Conservation (phyloP, 305 asterid species). For the Plantago coronopus region DNA sequence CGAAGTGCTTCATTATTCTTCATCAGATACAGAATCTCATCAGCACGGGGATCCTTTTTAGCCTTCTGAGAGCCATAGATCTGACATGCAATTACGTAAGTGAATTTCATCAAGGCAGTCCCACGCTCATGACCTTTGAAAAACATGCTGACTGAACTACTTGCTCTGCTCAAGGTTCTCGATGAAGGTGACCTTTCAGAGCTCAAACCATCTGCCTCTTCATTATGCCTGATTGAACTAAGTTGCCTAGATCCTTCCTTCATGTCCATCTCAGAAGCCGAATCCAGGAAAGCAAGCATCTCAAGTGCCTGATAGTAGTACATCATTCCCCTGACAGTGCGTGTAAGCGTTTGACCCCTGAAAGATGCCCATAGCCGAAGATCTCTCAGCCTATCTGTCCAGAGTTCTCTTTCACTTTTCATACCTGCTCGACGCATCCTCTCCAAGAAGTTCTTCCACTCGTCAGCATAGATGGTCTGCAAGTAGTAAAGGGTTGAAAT, state of each 20-base stretch:
- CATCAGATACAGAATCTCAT: conserved; percentile 55
- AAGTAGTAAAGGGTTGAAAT: conserved; percentile 87
- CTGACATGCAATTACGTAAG: conserved; percentile 66
- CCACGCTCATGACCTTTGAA: conserved; percentile 64
- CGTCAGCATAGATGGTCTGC: conserved; percentile 90
- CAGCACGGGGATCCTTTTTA: conserved; percentile 59
- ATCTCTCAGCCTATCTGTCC: conserved; percentile 75
- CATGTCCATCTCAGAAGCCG: conserved; percentile 61
- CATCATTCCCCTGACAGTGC: conserved; percentile 73
- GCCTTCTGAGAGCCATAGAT: conserved; percentile 62
- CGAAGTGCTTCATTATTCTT: conserved; percentile 59
- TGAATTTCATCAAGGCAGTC: conserved; percentile 63
- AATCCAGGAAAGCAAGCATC: conserved; percentile 62
- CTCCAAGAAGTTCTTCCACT: conserved; percentile 87
- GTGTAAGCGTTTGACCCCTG: conserved; percentile 62
- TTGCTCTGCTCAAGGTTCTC: conserved; percentile 46
- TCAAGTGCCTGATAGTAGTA: conserved; percentile 57
- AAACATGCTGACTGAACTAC: conserved; percentile 42
- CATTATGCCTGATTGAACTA: conserved; percentile 27
- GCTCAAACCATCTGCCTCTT: conserved; percentile 15
- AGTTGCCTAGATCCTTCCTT: conserved; percentile 45
- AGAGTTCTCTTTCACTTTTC: conserved; percentile 66
- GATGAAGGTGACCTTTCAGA: conserved; percentile 36
- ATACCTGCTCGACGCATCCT: conserved; percentile 89
- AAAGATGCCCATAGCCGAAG: conserved; percentile 74